phyloP scores from a whole-genome alignment of 371 early-diverging fungal species.

The Blakeslea trispora region DNA sequence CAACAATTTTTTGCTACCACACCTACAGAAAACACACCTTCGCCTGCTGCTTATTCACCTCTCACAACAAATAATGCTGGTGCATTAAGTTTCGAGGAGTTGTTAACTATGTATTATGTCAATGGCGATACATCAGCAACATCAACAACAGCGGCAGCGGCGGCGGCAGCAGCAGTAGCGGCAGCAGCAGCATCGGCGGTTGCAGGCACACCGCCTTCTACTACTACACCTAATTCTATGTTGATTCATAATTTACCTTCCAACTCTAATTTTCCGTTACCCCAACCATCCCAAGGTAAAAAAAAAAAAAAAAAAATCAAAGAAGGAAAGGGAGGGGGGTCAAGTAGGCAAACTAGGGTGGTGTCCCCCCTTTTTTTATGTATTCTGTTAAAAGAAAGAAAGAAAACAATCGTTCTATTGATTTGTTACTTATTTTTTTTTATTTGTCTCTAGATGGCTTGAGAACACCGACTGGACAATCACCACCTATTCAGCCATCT shows the following conservation, averaged over 20 bases:
- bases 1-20: conserved; percentile 19
- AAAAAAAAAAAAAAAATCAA: too few species aligned
- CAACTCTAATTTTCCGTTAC: conserved; percentile 6
- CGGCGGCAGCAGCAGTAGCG: conserved; percentile 18
- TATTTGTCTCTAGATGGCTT: conserved; percentile 1
- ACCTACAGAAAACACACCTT: conserved; percentile 25
- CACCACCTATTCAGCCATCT: conserved; percentile 12
- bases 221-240: background rate
- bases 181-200: conserved; percentile 8
- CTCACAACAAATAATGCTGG: conserved; percentile 23
- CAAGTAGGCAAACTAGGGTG: too few species aligned
- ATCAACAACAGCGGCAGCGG: conserved; percentile 12
- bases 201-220: conserved; percentile 12
- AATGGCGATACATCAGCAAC: conserved; percentile 11
- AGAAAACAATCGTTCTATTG: too few species aligned
- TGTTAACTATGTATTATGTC: conserved; percentile 34
- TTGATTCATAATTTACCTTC: background rate
- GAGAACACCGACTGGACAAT: conserved; percentile 8
- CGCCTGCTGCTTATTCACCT: conserved; percentile 19
- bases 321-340: too few species aligned
- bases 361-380: too few species aligned
- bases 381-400: too few species aligned
- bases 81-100: conserved; percentile 39
- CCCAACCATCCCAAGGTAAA: conserved; percentile 19
- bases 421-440: conserved; percentile 3